phyloP scores from a whole-genome alignment of 441 rosid species.

The Breynia disticha region DNA sequence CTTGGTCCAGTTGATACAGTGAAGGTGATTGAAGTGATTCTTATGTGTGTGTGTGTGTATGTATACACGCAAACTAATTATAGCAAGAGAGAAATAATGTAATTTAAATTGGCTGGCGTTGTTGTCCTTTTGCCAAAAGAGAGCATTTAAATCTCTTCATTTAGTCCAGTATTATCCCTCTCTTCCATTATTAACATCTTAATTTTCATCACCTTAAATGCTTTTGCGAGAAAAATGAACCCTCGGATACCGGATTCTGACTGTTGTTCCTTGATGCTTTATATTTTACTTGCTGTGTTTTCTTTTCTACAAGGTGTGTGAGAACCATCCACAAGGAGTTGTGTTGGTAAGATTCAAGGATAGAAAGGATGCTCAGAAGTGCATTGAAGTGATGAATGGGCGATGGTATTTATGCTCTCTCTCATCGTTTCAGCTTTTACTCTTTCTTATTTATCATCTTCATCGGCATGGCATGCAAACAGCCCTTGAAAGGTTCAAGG shows the following conservation, averaged over 20 bases:
- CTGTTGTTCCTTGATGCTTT: neutral
- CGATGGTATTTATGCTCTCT: conserved; percentile 49
- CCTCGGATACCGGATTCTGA: no score
- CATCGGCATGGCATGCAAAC: neutral
- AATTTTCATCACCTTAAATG: no score
- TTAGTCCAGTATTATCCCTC: neutral
- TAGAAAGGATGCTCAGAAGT: conserved; percentile 73
- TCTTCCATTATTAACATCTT: no score
- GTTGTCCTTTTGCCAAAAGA: neutral
- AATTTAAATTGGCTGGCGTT: conserved; percentile 1
- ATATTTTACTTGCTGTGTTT: neutral
- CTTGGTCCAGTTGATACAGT: conserved; percentile 76
- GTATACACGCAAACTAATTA: conserved; percentile 3
- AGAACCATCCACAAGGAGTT: conserved; percentile 86
- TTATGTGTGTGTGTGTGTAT: neutral
- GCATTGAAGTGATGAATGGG: conserved; percentile 84
- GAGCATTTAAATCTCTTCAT: neutral
- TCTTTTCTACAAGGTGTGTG: conserved; percentile 54
- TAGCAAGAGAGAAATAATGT: neutral
- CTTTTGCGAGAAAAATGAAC: no score
- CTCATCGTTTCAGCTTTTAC: neutral
- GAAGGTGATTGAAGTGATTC: conserved; percentile 45
- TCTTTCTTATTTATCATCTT: no score
- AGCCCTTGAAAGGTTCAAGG: neutral
- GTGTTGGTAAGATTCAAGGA: conserved; percentile 81